Evolutionary conservation across 495 filamentous ascomycete genomes (phyloP).

Genomic region (Chaetomium cochliodes): DNA sequence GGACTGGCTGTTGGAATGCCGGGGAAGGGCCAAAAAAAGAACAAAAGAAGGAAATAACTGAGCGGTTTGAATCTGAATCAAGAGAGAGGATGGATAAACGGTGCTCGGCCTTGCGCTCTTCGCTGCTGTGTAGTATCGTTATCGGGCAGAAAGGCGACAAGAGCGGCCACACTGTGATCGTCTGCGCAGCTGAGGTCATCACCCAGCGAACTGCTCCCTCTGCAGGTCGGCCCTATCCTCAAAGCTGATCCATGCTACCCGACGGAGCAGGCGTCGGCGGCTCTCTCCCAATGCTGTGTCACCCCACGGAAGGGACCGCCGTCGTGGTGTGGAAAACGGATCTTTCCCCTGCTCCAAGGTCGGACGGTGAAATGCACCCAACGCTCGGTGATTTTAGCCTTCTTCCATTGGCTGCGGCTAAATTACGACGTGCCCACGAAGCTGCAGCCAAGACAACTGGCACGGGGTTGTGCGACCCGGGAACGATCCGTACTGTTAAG

Average conservation of each 20-base stretch:
- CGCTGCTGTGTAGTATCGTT: too few relatives aligned
- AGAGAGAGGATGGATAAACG: too few relatives aligned
- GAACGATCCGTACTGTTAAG: constrained; percentile 7
- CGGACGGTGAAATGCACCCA: constrained; percentile 17
- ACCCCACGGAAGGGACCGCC: constrained; percentile 7
- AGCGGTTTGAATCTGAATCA: constrained; percentile 6
- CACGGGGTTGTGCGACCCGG: constrained; percentile 18
- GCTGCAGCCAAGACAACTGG: constrained; percentile 22
- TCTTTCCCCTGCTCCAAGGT: not conserved
- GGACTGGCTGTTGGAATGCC: not conserved
- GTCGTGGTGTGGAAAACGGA: not conserved
- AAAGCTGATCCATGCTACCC: too few relatives aligned
- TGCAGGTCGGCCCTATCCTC: too few relatives aligned
- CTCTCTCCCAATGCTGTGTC: not conserved
- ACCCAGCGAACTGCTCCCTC: too few relatives aligned
- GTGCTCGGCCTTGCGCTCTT: too few relatives aligned
- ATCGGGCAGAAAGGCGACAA: too few relatives aligned
- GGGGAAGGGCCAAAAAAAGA: not conserved
- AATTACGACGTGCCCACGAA: constrained; percentile 36
- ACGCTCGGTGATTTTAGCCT: constrained; percentile 33
- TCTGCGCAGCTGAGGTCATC: too few relatives aligned
- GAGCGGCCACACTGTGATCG: too few relatives aligned
- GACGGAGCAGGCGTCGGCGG: not conserved
- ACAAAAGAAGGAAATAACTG: not conserved
- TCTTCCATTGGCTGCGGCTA: constrained; percentile 41